These are phyloP conservation scores for Sporobolus alterniflorus DNA, from an alignment of 202 grass and related monocot genomes.

Conservation along the genomic window DNA sequence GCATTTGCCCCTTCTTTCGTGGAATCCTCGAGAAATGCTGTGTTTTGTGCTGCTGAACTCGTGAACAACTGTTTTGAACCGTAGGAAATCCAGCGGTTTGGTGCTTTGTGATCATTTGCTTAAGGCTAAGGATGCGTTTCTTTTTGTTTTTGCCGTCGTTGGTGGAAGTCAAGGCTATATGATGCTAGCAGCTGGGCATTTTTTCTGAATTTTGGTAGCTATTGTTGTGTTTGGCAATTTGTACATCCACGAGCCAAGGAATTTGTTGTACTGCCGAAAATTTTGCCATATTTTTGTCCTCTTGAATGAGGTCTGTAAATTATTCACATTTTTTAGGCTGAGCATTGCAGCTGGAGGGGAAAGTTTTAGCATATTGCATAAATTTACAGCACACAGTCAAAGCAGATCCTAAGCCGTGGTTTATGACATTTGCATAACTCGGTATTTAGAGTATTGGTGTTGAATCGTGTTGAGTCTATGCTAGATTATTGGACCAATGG, in stretches of 20 bases:
- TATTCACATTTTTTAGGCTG: neutral
- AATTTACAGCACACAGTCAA: neutral
- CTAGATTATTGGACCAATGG: conserved; percentile 13
- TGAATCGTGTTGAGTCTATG: conserved; percentile 14
- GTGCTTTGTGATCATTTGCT: conserved; percentile 18
- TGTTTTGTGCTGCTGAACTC: neutral
- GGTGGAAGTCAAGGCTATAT: neutral
- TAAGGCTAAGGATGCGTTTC: neutral
- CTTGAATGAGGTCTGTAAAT: neutral
- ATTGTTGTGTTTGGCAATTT: conserved; percentile 6
- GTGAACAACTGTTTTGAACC: neutral
- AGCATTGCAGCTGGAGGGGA: neutral
- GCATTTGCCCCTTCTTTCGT: neutral
- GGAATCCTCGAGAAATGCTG: neutral
- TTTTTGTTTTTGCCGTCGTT: neutral
- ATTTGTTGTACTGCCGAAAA: neutral
- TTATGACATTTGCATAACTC: neutral
- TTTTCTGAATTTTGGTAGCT: conserved; percentile 15
- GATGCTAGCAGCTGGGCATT: neutral
- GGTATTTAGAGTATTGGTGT: too few relatives aligned
- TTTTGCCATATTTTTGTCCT: neutral
- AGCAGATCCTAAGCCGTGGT: neutral
- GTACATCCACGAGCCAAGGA: neutral
- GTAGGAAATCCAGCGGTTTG: neutral
- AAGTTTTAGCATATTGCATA: neutral